phyloP scores from a whole-genome alignment of 192 early-diverging fungal species.

The Chytriomyces sp. region DNA sequence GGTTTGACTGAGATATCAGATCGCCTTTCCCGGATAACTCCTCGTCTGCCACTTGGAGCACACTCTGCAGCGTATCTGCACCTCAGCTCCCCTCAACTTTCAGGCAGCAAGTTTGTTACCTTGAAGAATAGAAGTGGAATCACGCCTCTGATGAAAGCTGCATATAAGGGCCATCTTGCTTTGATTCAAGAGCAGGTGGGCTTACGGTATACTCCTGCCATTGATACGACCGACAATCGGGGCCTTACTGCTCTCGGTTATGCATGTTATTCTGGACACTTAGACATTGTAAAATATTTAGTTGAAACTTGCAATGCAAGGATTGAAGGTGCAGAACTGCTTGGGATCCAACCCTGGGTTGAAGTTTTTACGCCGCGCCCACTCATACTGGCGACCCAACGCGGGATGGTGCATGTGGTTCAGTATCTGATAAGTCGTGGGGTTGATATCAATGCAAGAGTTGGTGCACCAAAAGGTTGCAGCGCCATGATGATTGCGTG shows the following conservation, averaged over 20 bases:
- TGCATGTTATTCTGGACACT: conserved; percentile 39
- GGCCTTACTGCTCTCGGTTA: conserved; percentile 51
- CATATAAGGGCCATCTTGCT: conserved; percentile 39
- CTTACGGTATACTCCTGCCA: not conserved
- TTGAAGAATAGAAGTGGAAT: conserved; percentile 37
- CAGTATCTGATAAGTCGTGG: conserved; percentile 45
- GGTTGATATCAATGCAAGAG: conserved; percentile 39
- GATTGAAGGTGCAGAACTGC: conserved; percentile 12
- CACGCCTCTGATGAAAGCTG: conserved; percentile 58
- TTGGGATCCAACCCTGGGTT: not conserved
- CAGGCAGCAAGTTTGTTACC: conserved; percentile 2
- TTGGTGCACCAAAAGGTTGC: conserved; percentile 38
- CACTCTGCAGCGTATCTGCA: conserved; percentile 48
- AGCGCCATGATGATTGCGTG: conserved; percentile 53
- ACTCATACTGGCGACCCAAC: conserved; percentile 44
- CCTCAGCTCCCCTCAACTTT: not conserved
- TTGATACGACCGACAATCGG: conserved; percentile 32
- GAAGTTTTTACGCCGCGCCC: conserved; percentile 38
- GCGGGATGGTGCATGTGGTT: conserved; percentile 39
- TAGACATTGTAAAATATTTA: conserved; percentile 38
- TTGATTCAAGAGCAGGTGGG: not conserved
- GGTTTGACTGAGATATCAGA: not conserved
- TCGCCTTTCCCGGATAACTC: conserved; percentile 1
- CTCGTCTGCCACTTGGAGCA: conserved; percentile 6
- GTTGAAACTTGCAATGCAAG: conserved; percentile 20